Conservation (phyloP, 2,329 filamentous ascomycete species). For the Lasiodiplodia theobromae region DNA sequence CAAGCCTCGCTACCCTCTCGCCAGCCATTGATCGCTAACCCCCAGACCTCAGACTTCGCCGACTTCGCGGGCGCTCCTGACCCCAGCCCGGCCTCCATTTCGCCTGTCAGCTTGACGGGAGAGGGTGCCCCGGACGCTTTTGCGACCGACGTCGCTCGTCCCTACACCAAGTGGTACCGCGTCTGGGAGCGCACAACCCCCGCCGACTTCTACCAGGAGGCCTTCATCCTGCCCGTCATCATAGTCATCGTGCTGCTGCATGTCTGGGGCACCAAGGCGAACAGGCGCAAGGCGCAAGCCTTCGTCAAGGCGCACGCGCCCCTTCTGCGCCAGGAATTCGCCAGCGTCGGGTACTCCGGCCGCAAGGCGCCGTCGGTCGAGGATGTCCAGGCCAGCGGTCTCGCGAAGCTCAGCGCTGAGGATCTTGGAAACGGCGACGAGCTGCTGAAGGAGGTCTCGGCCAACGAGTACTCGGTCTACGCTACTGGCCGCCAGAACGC, state of each 20-base stretch:
- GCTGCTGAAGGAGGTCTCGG: constrained; percentile 82
- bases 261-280: constrained; percentile 79
- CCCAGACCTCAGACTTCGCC: constrained; percentile 75
- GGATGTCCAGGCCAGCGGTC: constrained; percentile 53
- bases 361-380: constrained; percentile 53
- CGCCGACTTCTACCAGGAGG: constrained; percentile 87
- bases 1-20: constrained; percentile 28
- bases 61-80: constrained; percentile 86
- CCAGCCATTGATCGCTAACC: constrained; percentile 31
- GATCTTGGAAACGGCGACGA: constrained; percentile 56
- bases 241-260: constrained; percentile 78
- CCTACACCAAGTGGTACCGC: constrained; percentile 96
- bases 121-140: constrained; percentile 47
- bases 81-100: constrained; percentile 61
- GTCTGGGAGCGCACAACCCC: constrained; percentile 88
- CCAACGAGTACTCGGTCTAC: constrained; percentile 86
- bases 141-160: constrained; percentile 59
- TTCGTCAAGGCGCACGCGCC: constrained; percentile 82
- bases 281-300: constrained; percentile 78
- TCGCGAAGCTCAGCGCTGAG: constrained; percentile 46
- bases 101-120: constrained; percentile 51
- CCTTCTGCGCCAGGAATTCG: constrained; percentile 80
- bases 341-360: constrained; percentile 80
- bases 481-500: constrained; percentile 91
- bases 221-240: constrained; percentile 79